These are phyloP conservation scores for Colletotrichum magnum DNA, from an alignment of 2,329 filamentous ascomycete genomes.

Conservation along the genomic window DNA sequence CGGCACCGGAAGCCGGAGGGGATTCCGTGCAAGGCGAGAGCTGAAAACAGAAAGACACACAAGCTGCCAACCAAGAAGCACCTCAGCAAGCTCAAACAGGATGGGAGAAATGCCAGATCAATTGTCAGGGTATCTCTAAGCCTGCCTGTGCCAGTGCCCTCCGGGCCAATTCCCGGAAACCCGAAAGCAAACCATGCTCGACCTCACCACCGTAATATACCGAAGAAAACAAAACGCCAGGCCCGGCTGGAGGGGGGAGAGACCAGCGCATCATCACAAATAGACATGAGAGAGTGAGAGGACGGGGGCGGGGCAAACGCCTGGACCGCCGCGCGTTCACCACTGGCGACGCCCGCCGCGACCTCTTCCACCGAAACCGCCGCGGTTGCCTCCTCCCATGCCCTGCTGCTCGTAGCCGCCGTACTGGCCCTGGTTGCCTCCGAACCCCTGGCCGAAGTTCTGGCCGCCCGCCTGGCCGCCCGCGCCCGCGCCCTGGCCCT, in stretches of 20 bases:
- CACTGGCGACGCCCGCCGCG: conserved; percentile 47
- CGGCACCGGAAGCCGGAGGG: too few relatives aligned
- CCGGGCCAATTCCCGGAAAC: conserved; percentile 27
- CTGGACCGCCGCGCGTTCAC: neutral
- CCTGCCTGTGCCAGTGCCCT: conserved; percentile 35
- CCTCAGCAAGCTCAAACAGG: neutral
- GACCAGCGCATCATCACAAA: conserved; percentile 28
- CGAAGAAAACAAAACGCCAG: conserved; percentile 26
- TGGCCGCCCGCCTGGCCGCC: conserved; percentile 64
- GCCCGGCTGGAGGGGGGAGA: conserved; percentile 18
- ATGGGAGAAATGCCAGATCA: conserved; percentile 37
- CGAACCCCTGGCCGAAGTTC: conserved; percentile 67
- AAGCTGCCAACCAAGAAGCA: neutral
- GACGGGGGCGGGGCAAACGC: neutral
- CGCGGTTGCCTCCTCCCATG: conserved; percentile 58
- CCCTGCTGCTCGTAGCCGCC: conserved; percentile 63
- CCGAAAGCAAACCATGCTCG: conserved; percentile 27
- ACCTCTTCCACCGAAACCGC: conserved; percentile 48
- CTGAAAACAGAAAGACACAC: neutral
- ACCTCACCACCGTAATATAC: conserved; percentile 31
- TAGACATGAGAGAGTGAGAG: neutral
- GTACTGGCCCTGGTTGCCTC: conserved; percentile 67
- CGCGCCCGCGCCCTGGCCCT: conserved; percentile 59
- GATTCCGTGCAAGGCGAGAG: too few relatives aligned
- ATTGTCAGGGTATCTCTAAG: conserved; percentile 41